These are phyloP conservation scores for Gossypium stocksii DNA, from an alignment of 345 rosid species.

Conservation along the genomic window DNA sequence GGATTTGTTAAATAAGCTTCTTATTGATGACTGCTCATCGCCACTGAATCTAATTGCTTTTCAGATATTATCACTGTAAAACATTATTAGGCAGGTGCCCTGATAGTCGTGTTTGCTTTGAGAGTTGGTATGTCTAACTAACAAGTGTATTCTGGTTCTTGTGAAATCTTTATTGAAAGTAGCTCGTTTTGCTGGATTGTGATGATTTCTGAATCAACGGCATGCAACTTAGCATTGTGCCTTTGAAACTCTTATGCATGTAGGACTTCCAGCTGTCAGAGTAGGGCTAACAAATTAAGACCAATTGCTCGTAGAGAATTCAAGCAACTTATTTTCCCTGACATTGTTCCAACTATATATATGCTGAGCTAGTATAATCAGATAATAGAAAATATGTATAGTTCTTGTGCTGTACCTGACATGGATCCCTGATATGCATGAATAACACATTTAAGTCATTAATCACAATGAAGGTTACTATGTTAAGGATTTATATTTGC, in stretches of 20 bases:
- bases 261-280: background rate
- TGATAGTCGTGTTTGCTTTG: background rate
- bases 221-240: background rate
- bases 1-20: background rate
- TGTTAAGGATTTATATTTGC: background rate
- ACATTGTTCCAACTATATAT: background rate
- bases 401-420: background rate
- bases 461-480: background rate
- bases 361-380: background rate
- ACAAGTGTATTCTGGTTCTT: background rate
- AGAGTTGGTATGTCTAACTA: background rate
- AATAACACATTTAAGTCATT: background rate
- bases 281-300: background rate
- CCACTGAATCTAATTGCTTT: background rate
- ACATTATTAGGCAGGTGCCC: background rate
- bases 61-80: no score
- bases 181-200: background rate
- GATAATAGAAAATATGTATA: background rate
- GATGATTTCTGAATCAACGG: background rate
- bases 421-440: background rate
- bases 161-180: conserved; percentile 7
- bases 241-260: conserved; percentile 1
- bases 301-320: background rate
- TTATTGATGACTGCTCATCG: background rate
- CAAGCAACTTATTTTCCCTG: background rate